These are phyloP conservation scores for Volvox reticuliferus DNA, from an alignment of 139 green algal genomes.

Conservation along the genomic window DNA sequence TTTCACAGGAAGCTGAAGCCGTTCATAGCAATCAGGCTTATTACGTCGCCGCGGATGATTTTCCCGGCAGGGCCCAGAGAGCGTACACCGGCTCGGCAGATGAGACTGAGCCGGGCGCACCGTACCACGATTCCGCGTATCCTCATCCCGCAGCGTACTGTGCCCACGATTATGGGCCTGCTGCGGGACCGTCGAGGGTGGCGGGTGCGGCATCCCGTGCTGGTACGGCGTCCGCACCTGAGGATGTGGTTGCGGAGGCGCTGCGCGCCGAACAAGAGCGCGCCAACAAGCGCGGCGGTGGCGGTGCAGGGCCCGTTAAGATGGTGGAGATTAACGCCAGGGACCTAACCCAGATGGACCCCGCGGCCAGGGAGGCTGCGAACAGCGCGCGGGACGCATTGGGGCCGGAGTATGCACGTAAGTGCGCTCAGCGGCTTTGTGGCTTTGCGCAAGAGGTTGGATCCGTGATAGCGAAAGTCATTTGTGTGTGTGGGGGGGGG, in stretches of 20 bases:
- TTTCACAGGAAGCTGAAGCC: neutral
- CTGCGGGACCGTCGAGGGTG: neutral
- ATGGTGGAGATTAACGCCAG: conserved; percentile 74
- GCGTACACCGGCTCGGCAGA: neutral
- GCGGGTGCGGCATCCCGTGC: neutral
- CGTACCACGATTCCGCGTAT: neutral
- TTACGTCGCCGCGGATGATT: neutral
- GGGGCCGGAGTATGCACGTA: conserved; percentile 75
- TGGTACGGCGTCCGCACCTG: neutral
- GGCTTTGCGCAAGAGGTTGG: no score
- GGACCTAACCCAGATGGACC: conserved; percentile 68
- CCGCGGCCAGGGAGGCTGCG: conserved; percentile 57
- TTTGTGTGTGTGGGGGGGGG: no score
- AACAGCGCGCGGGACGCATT: conserved; percentile 68
- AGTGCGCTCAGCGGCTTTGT: no score
- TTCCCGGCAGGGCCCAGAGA: neutral
- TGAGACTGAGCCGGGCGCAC: neutral
- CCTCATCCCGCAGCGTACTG: neutral
- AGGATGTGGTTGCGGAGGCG: conserved; percentile 63
- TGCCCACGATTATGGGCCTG: conserved; percentile 14
- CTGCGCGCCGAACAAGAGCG: conserved; percentile 65
- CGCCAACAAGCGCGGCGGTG: conserved; percentile 41
- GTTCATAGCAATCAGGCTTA: conserved; percentile 1
- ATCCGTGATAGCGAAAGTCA: no score
- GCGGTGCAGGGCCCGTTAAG: conserved; percentile 45